Conservation (phyloP, 2,329 filamentous ascomycete species). For the Chrysosphaeria jannelii region DNA sequence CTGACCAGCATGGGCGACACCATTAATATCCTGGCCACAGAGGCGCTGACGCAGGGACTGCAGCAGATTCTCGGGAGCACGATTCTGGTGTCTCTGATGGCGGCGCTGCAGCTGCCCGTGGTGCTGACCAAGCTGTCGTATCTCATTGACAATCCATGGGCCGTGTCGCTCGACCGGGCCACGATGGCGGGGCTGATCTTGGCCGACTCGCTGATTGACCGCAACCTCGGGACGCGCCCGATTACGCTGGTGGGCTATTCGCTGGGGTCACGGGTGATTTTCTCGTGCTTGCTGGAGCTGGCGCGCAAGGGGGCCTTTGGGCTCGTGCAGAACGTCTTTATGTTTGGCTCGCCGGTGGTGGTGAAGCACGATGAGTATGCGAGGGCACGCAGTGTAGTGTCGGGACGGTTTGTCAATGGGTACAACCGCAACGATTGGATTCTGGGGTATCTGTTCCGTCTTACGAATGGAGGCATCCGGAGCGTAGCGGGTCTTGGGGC, state of each 20-base stretch:
- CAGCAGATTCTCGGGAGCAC: slow-evolving; percentile 87
- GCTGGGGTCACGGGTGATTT: slow-evolving; percentile 72
- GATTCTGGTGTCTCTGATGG: slow-evolving; percentile 68
- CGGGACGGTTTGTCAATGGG: slow-evolving; percentile 82
- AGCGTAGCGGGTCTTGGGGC: slow-evolving; percentile 58
- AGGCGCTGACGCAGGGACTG: slow-evolving; percentile 84
- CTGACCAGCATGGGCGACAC: slow-evolving; percentile 92
- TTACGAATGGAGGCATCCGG: slow-evolving; percentile 77
- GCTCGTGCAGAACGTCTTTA: slow-evolving; percentile 75
- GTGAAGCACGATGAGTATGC: slow-evolving; percentile 76
- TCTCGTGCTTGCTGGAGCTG: slow-evolving; percentile 67
- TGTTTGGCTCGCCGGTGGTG: slow-evolving; percentile 80
- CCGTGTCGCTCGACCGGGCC: slow-evolving; percentile 76
- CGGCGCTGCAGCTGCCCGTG: slow-evolving; percentile 70
- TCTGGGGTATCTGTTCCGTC: slow-evolving; percentile 75
- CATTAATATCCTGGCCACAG: slow-evolving; percentile 91
- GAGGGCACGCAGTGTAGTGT: slow-evolving; percentile 50
- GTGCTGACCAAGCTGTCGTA: slow-evolving; percentile 84
- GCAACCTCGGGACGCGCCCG: slow-evolving; percentile 69
- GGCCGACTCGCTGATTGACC: slow-evolving; percentile 75
- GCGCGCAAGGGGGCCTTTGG: slow-evolving; percentile 59
- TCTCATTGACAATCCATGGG: slow-evolving; percentile 95
- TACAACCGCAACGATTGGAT: slow-evolving; percentile 96
- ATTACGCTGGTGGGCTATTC: slow-evolving; percentile 90
- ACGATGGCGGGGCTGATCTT: slow-evolving; percentile 72